Base-by-base conservation (phyloP, 2,329 filamentous ascomycete species). In the Hypoxylon sp. region DNA sequence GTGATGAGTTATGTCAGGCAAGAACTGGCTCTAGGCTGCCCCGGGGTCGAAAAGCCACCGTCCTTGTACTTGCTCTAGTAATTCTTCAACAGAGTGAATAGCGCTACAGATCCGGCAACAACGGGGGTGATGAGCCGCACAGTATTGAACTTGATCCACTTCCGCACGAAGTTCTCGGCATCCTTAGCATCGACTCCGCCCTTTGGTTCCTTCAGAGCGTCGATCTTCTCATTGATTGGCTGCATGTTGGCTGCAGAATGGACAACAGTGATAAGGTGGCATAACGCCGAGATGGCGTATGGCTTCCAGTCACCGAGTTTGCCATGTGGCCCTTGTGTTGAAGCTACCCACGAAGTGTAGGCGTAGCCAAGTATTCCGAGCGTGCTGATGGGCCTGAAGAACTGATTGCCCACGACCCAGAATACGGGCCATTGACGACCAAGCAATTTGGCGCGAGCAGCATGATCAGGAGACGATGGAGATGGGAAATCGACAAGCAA, bases 201-300 rank as follows among this genome's bases (percentile, higher is more conserved):
- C 60, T 71, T 70, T 3, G 69, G 57, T n/a, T 73, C 70, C 38
- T 61, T 53, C 60, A 85, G 73, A 14, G 77, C 80, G 62, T 82
- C 81, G n/a, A 85, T 65, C 74, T 82, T 81, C 63, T 81, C 79
- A 61, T 86, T 85, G 69, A 85, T 69, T 23, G 83, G 83, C 79
- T 85, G 83, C 83, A 85, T 83, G 64, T 85, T 85, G 17, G 82
- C 59, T 1, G 83, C 83, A 11, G 81, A 83, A 65, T 85, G 83
- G n/a, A 85, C 67, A 43, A 85, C 81, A 0, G 81, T 84, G 28
- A 80, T 76, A 28, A 85, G 68, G 62, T 85, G 83, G 74, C 82
- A 81, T 3, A 78, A 48, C 6, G 83, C 81, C 3, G 80, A 75
- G 11, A 83, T 64, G 2, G 82, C 81, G 51, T 82, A 84, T 3